Evolutionary conservation across 352 stramenopile species (phyloP).

Genomic region (Globisporangium nodosum): DNA sequence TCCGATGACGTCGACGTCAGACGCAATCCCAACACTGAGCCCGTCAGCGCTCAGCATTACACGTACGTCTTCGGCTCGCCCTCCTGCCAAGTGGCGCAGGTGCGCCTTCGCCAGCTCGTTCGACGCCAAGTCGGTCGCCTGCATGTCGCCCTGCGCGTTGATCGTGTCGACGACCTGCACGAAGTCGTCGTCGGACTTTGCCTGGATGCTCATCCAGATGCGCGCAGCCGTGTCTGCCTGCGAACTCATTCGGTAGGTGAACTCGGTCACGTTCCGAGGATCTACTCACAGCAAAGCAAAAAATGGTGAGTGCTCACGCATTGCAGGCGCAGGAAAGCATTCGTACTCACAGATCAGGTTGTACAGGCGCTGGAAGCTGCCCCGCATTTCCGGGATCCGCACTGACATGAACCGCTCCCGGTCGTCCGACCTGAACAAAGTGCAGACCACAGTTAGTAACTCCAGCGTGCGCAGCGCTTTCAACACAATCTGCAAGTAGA

Average conservation of each 20-base stretch:
- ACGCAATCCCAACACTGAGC: neutral
- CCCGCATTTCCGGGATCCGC: conserved; percentile 94
- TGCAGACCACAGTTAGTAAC: neutral
- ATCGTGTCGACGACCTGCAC: conserved; percentile 60
- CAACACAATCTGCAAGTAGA: neutral
- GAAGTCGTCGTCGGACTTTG: conserved; percentile 62
- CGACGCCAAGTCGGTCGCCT: conserved; percentile 89
- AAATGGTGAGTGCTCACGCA: neutral
- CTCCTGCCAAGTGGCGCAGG: conserved; percentile 93
- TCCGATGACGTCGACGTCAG: neutral
- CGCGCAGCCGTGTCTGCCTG: conserved; percentile 75
- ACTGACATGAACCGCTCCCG: conserved; percentile 94
- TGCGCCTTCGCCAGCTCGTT: conserved; percentile 97
- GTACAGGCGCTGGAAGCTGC: conserved; percentile 87
- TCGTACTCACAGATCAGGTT: conserved; percentile 58
- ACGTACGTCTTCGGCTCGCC: conserved; percentile 68
- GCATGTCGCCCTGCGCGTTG: conserved; percentile 76
- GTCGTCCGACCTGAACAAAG: conserved; percentile 76
- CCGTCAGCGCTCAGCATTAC: neutral
- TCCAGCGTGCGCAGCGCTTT: too few species aligned
- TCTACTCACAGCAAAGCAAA: conserved; percentile 20
- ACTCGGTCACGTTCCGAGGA: conserved; percentile 92
- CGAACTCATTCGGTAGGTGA: conserved; percentile 93
- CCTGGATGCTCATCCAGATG: conserved; percentile 96
- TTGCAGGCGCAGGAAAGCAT: neutral